Base-by-base conservation (phyloP, 2,329 filamentous ascomycete species). In the Remersonia thermophila region DNA sequence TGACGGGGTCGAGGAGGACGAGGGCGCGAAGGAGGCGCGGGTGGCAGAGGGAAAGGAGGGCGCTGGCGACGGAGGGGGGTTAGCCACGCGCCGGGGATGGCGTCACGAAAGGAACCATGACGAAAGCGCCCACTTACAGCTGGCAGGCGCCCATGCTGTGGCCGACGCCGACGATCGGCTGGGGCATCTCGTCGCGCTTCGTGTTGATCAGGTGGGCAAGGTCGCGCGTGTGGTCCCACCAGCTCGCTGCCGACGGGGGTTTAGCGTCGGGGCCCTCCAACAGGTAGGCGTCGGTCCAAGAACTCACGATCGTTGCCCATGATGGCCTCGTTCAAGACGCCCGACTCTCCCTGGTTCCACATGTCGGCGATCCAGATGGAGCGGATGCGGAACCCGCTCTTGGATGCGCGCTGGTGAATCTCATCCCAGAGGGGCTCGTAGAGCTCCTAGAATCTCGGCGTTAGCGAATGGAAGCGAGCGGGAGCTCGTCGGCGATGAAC, bases 361-460 rank as follows among this genome's bases (percentile, higher is more conserved):
- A 82, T 74, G 60, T 96, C 89, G 43, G 84, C 78, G 49, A 94
- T 91, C 82, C 83, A 94, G 48, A 96, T 87, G 43, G 73, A 67
- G 39, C 84, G 73, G 49, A 96, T 83, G 2, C 69, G 67, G 48
- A 93, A 73, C 13, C 75, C 77, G 38, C 67, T 62, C 11, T 58
- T 54, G 45, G 70, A 68, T 5, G 77, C 63, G 13, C 66, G 62
- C 13, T 66, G 59, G 47, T 82, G 65, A 2, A 95, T 63, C 35
- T 94, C 84, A 40, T 89, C 83, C 82, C 86, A 95, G 0, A 95
- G 63, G 0, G 89, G 83, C 51, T 95, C 87, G 53, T 95, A 95
- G 2, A 95, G 60, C 65, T 96, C 89, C 81, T 86, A 34, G 30
- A 23, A 23, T 5, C 9, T 23, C 9, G 20, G 9, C 20, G 9